Conservation (phyloP, 2,329 filamentous ascomycete genomes). For the Exutisphaerella laricina region DNA sequence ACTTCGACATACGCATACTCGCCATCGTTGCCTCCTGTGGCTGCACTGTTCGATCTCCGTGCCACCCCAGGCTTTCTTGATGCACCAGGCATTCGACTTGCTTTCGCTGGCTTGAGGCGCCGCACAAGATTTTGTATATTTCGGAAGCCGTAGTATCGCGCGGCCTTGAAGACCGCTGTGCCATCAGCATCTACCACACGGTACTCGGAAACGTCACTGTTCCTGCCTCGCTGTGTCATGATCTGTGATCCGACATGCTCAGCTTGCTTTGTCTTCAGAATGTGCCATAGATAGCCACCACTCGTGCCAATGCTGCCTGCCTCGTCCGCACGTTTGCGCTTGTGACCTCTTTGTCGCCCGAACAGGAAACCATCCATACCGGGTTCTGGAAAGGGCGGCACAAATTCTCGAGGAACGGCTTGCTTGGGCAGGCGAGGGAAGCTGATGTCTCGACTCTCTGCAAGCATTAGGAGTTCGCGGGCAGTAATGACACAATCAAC, state of each 20-base stretch:
- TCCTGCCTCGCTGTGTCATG: conserved; percentile 68
- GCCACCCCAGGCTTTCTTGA: conserved; percentile 50
- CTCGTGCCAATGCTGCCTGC: conserved; percentile 65
- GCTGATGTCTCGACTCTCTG: conserved; percentile 69
- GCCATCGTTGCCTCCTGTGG: conserved; percentile 31
- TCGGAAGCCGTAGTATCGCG: conserved; percentile 92
- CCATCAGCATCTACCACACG: conserved; percentile 51
- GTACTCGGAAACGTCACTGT: conserved; percentile 88
- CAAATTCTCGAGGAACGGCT: conserved; percentile 44
- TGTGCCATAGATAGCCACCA: conserved; percentile 82
- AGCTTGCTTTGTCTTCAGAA: conserved; percentile 68
- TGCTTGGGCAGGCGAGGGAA: conserved; percentile 66
- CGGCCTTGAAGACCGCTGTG: conserved; percentile 62
- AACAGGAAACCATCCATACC: conserved; percentile 70
- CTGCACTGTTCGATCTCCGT: conserved; percentile 33
- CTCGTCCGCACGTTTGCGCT: conserved; percentile 26
- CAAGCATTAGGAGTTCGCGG: conserved; percentile 86
- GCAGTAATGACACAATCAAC: conserved; percentile 98
- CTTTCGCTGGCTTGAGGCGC: conserved; percentile 73
- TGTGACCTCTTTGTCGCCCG: conserved; percentile 47
- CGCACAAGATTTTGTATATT: conserved; percentile 98
- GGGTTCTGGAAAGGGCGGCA: conserved; percentile 65
- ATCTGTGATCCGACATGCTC: conserved; percentile 67
- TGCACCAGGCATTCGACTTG: conserved; percentile 74
- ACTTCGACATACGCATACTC: conserved; percentile 96